phyloP scores from a whole-genome alignment of 306 rosid genomes.

The Herpetospermum pedunculosum region DNA sequence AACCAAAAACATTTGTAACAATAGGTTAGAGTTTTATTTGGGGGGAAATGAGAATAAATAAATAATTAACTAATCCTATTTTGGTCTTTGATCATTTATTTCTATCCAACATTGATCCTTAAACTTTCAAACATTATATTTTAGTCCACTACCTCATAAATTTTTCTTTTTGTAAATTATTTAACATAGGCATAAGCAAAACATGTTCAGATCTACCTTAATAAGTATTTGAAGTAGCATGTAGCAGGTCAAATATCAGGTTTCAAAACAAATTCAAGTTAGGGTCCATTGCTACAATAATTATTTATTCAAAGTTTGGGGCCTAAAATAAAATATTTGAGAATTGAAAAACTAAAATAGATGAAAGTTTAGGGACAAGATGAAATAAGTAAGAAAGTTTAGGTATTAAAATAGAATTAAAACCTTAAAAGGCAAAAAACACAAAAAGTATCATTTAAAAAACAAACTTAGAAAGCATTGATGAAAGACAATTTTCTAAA shows the following conservation, averaged over 20 bases:
- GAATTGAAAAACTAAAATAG: not conserved
- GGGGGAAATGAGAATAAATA: not conserved
- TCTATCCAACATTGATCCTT: not conserved
- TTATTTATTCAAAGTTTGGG: not conserved
- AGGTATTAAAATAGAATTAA: not conserved
- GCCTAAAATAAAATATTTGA: not conserved
- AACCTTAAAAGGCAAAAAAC: not conserved
- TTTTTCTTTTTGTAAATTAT: not conserved
- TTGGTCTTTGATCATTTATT: not conserved
- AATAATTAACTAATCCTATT: not conserved
- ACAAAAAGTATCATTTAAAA: not conserved
- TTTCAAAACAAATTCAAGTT: not conserved
- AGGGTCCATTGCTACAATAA: not conserved
- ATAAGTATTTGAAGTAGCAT: not conserved
- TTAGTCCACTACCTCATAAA: not conserved
- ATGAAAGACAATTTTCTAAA: not conserved
- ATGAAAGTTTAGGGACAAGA: not conserved
- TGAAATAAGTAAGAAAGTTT: not conserved
- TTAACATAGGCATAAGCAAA: not conserved
- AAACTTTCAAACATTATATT: not conserved
- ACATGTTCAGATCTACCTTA: not conserved
- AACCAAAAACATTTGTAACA: not conserved
- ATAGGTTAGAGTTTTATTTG: not conserved
- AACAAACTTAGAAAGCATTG: not conserved
- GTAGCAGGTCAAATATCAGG: not conserved